Conservation (phyloP, 2,329 filamentous ascomycete genomes). For the Cytospora paraplurivora region DNA sequence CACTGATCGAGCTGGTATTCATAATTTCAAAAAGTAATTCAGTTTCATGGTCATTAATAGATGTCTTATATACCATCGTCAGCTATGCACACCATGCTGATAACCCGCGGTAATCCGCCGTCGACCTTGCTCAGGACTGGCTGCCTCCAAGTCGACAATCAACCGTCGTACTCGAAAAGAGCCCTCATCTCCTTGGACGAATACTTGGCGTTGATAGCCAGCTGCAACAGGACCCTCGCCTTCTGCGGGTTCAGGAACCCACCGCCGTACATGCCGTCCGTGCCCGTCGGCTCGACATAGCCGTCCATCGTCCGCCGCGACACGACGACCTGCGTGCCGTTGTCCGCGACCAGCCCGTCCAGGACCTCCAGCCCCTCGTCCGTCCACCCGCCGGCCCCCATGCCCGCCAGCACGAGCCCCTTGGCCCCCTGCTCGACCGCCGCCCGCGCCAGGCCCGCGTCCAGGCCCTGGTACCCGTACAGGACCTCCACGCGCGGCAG, state of each 20-base stretch:
- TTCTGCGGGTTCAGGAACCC: slow-evolving; percentile 60
- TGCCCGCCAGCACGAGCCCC: slow-evolving; percentile 58
- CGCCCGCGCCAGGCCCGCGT: slow-evolving; percentile 48
- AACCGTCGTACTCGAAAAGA: slow-evolving; percentile 23
- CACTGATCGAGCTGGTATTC: too few species aligned
- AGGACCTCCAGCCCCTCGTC: slow-evolving; percentile 43
- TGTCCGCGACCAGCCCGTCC: slow-evolving; percentile 46
- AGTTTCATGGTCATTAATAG: too few species aligned
- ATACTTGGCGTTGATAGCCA: slow-evolving; percentile 39
- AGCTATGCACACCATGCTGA: background rate
- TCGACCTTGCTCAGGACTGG: too few species aligned
- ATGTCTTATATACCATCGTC: background rate
- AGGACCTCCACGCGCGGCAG: slow-evolving; percentile 60
- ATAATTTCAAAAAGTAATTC: too few species aligned
- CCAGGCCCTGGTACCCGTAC: slow-evolving; percentile 57
- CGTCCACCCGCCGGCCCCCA: slow-evolving; percentile 56
- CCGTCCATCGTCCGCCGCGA: slow-evolving; percentile 55
- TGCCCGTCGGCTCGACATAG: slow-evolving; percentile 44
- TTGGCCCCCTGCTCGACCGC: slow-evolving; percentile 53
- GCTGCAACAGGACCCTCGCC: slow-evolving; percentile 53
- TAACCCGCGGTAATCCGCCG: too few species aligned
- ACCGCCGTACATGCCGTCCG: slow-evolving; percentile 43
- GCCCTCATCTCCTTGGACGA: slow-evolving; percentile 10
- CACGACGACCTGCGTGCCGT: slow-evolving; percentile 52
- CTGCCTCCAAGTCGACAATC: too few species aligned